A percentile compares a stretch with the other conserved stretches of the same genome.
phyloP scores from a whole-genome alignment of 192 early-diverging fungal genomes.

The Lunasporangiospora selenospora region DNA sequence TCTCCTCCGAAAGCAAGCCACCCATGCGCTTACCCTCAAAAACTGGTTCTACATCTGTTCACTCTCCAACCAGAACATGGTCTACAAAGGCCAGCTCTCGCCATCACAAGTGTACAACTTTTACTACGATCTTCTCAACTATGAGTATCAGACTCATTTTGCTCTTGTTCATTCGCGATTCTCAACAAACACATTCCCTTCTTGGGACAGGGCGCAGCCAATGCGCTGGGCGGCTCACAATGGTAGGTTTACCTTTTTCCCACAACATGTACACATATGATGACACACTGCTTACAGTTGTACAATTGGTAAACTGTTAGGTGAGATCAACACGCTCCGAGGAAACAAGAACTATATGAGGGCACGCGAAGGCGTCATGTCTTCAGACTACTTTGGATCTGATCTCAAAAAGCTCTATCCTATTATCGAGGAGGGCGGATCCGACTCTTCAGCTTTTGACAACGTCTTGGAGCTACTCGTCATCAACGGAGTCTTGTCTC shows the following conservation, averaged over 20 bases:
- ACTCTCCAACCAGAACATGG: slow-evolving; percentile 83
- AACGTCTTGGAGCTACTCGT: slow-evolving; percentile 92
- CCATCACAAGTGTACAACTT: slow-evolving; percentile 93
- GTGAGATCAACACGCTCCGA: slow-evolving; percentile 95
- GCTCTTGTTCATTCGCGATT: slow-evolving; percentile 95
- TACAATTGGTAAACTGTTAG: slow-evolving; percentile 22
- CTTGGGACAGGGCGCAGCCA: slow-evolving; percentile 96
- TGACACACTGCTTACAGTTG: neutral
- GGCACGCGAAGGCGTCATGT: slow-evolving; percentile 89
- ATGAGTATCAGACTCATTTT: slow-evolving; percentile 83
- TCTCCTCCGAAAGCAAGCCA: slow-evolving; percentile 84
- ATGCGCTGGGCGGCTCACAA: slow-evolving; percentile 97
- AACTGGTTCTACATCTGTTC: slow-evolving; percentile 97
- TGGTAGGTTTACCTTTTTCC: slow-evolving; percentile 64
- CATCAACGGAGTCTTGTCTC: slow-evolving; percentile 80
- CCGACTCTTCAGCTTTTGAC: slow-evolving; percentile 95
- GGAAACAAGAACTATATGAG: slow-evolving; percentile 99
- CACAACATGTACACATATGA: neutral
- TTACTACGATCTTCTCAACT: slow-evolving; percentile 83
- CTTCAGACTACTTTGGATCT: slow-evolving; percentile 71
- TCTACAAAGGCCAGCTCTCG: slow-evolving; percentile 94
- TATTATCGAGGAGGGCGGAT: slow-evolving; percentile 92
- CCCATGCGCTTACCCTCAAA: slow-evolving; percentile 74
- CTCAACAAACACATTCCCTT: slow-evolving; percentile 97
- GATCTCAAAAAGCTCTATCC: slow-evolving; percentile 82